These are phyloP conservation scores for Aspergillus japonicus DNA, from an alignment of 2,329 filamentous ascomycete species.

Conservation along the genomic window DNA sequence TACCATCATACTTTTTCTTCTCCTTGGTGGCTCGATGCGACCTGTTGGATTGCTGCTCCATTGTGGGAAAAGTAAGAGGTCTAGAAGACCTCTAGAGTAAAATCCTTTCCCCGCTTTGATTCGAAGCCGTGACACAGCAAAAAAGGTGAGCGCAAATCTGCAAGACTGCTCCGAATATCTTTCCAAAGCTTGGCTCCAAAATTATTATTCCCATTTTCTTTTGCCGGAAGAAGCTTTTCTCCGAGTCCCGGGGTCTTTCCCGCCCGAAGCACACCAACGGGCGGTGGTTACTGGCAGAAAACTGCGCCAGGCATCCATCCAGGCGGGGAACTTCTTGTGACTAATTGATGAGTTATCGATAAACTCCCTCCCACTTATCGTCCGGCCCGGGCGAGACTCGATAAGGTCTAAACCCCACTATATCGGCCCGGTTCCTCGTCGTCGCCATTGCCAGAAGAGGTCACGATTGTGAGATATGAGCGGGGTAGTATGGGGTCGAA, in stretches of 20 bases:
- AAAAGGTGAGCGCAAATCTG: conserved; percentile 13
- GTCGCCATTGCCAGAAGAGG: not conserved
- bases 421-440: not conserved
- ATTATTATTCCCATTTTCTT: conserved; percentile 33
- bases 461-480: not conserved
- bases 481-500: conserved; percentile 5
- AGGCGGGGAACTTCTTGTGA: conserved; percentile 5
- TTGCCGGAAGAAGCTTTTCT: conserved; percentile 28
- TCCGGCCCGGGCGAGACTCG: not conserved
- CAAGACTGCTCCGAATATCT: conserved; percentile 15
- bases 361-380: not conserved
- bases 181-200: conserved; percentile 26
- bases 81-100: conserved; percentile 26
- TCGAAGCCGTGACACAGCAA: conserved; percentile 15
- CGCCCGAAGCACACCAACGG: not conserved
- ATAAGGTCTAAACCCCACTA: conserved; percentile 3
- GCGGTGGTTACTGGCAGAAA: not conserved
- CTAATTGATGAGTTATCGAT: not conserved
- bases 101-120: conserved; percentile 9
- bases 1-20: conserved; percentile 73
- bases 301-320: conserved; percentile 16
- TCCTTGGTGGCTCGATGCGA: conserved; percentile 84
- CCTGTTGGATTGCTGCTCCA: conserved; percentile 82
- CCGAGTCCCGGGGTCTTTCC: conserved; percentile 18
- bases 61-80: conserved; percentile 44